Evolutionary conservation across 2,329 filamentous ascomycete species (phyloP).

Genomic region (Fonsecaea multimorphosa): DNA sequence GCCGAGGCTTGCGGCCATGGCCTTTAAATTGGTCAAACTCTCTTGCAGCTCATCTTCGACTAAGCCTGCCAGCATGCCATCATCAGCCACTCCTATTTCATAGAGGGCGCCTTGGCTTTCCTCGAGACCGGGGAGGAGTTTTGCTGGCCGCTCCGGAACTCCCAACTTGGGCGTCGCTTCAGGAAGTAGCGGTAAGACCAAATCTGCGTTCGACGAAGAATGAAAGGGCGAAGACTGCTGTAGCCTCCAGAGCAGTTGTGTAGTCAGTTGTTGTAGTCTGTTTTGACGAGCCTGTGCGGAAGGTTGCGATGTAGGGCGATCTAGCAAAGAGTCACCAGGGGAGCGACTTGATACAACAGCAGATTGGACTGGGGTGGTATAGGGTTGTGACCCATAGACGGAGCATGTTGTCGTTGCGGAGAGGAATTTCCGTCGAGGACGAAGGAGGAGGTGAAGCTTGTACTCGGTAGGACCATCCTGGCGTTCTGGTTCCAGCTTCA

Average conservation of each 20-base stretch:
- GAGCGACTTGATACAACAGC: slow-evolving; percentile 38
- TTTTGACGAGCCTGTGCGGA: slow-evolving; percentile 77
- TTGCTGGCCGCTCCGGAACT: slow-evolving; percentile 59
- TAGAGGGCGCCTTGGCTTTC: slow-evolving; percentile 93
- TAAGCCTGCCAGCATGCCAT: slow-evolving; percentile 87
- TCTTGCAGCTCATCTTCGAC: slow-evolving; percentile 91
- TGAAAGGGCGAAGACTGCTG: slow-evolving; percentile 95
- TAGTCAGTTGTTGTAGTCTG: slow-evolving; percentile 87
- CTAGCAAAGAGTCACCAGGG: slow-evolving; percentile 18
- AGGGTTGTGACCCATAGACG: slow-evolving; percentile 41
- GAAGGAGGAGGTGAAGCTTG: slow-evolving; percentile 87
- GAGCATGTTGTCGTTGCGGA: slow-evolving; percentile 67
- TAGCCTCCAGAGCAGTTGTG: slow-evolving; percentile 90
- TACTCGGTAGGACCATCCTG: slow-evolving; percentile 96
- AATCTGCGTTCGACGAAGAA: slow-evolving; percentile 74
- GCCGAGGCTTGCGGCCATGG: slow-evolving; percentile 92
- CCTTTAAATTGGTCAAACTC: slow-evolving; percentile 79
- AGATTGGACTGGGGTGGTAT: slow-evolving; percentile 38
- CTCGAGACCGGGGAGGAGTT: slow-evolving; percentile 75
- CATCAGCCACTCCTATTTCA: slow-evolving; percentile 94
- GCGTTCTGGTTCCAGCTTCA: slow-evolving; percentile 83
- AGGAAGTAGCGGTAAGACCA: slow-evolving; percentile 76
- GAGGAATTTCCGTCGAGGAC: slow-evolving; percentile 75
- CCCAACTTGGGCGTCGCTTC: slow-evolving; percentile 66
- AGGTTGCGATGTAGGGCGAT: slow-evolving; percentile 51